A percentile compares a stretch with the other conserved stretches of the same genome.
Evolutionary conservation across 345 rosid genomes (phyloP).

Genomic region (Mallotus nudiflorus): DNA sequence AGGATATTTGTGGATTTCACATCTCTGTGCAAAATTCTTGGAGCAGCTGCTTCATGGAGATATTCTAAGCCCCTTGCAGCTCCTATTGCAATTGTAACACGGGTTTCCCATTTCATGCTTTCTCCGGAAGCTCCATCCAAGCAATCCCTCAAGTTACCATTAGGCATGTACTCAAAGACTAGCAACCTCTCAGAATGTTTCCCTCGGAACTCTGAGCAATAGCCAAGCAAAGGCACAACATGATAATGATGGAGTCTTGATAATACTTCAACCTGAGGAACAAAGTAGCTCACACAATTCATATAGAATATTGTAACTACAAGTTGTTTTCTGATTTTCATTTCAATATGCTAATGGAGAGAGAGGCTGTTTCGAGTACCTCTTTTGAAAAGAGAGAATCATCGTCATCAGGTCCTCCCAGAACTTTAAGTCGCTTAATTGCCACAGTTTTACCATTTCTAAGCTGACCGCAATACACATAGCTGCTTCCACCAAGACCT

Average conservation of each 20-base stretch:
- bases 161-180: conserved; percentile 80
- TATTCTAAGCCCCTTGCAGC: conserved; percentile 98
- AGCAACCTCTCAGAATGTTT: conserved; percentile 79
- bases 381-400: conserved; percentile 69
- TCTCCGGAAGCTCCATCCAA: conserved; percentile 65
- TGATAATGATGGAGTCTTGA: conserved; percentile 92
- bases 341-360: conserved; percentile 8
- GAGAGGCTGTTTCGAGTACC: conserved; percentile 36
- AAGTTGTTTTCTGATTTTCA: not conserved
- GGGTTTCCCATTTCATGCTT: conserved; percentile 75
- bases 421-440: conserved; percentile 68
- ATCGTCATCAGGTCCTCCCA: conserved; percentile 63
- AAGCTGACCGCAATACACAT: conserved; percentile 81
- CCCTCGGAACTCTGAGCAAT: conserved; percentile 78
- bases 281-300: conserved; percentile 17
- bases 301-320: not conserved
- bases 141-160: conserved; percentile 83
- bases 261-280: conserved; percentile 70
- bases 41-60: conserved; percentile 99
- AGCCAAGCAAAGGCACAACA: conserved; percentile 90
- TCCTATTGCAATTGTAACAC: conserved; percentile 84
- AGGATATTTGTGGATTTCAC: conserved; percentile 96
- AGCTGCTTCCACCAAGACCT: conserved; percentile 92
- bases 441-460: conserved; percentile 82
- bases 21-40: conserved; percentile 94